Base-by-base conservation (phyloP, 768 basidiomycete species). In the Daedaleopsis sinensis region DNA sequence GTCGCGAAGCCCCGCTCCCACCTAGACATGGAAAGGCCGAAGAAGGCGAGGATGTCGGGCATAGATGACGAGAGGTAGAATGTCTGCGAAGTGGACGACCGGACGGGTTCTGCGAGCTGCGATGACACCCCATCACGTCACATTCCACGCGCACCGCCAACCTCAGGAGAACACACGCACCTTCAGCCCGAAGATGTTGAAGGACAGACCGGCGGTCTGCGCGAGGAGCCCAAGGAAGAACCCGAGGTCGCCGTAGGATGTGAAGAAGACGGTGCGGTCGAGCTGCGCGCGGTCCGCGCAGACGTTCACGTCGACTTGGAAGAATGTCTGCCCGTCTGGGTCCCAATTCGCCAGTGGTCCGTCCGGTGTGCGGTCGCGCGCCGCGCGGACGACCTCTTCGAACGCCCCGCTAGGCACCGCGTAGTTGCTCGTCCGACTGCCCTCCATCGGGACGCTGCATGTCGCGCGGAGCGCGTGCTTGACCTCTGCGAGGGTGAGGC, bases 241-340 rank as follows among this genome's bases (percentile, higher is more conserved):
- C 0, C 86, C 86, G 18, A 90, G 77, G 65, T 90, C 90, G 10
- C 90, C 90, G 65, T 89, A 90, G 1, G 83, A 81, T 59, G 84
- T 79, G 66, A 83, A 83, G 71, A 89, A 83, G 23, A 78, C 68
- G 16, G 83, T 71, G 21, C 84, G 76, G 23, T 85, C 77, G 71
- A 74, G 83, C 66, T 83, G 83, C 19, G 74, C 78, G 66, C 73
- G 72, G 69, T 83, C 79, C 3, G 66, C 69, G 66, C 87, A 88
- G 3, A 87, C 80, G 62, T 83, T 79, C 16, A 90, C 79, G 65
- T 91, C 90, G 10, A 91, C 82, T 77, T 92, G 82, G 44, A 73
- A 76, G 50, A 73, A 55, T 38, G 52, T 71, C 4, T 71, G 68
- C 18, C 67, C 66, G 10, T 62, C 65, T 6, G 27, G 58, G 15